phyloP scores from a whole-genome alignment of 1,139 yeast species.

The Magnusiomyces clavatus region DNA sequence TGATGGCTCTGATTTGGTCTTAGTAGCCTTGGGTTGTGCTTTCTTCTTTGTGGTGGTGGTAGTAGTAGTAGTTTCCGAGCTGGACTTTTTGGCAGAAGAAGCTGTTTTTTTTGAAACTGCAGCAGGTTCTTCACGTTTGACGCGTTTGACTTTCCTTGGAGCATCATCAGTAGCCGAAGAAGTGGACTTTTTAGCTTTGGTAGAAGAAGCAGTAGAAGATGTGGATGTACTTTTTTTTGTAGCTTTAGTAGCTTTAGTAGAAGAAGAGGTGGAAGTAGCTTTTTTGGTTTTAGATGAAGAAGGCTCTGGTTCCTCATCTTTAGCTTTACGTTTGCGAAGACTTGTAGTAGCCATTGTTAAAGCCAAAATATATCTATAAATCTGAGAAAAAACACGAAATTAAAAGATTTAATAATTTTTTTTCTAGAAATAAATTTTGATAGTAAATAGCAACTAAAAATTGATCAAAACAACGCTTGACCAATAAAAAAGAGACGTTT shows the following conservation, averaged over 20 bases:
- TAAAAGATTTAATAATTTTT: no score
- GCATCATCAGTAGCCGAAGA: background rate
- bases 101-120: background rate
- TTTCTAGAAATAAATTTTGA: no score
- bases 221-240: background rate
- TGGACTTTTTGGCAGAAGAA: constrained; percentile 11
- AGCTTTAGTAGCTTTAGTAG: no score
- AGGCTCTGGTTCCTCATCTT: no score
- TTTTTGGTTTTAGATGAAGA: background rate
- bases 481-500: no score
- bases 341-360: background rate
- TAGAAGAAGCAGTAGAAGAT: background rate
- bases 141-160: background rate
- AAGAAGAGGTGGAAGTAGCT: background rate
- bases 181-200: background rate
- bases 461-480: no score
- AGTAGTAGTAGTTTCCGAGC: constrained; percentile 8
- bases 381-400: no score
- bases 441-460: no score
- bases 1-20: constrained; percentile 2
- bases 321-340: background rate
- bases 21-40: background rate
- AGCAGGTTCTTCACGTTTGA: constrained; percentile 6
- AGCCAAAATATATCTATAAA: no score
- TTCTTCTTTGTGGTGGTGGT: constrained; percentile 9